Evolutionary conservation across 768 basidiomycete species (phyloP).

Genomic region (Collybiopsis luxurians): DNA sequence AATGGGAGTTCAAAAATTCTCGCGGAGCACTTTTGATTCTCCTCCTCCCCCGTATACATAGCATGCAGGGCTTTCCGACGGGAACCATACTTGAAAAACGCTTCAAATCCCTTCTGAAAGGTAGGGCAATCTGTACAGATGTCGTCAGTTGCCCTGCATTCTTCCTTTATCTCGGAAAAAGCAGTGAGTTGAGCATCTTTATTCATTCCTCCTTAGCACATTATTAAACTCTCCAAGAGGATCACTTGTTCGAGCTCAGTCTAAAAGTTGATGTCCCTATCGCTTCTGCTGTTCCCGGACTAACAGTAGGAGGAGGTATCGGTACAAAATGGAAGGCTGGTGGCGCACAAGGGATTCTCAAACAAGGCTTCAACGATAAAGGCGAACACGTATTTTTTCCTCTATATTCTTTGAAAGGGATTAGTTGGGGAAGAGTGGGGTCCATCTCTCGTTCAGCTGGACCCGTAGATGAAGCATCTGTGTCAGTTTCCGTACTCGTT

Average conservation of each 20-base stretch:
- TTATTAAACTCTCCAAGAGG: not conserved
- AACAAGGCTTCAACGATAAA: not conserved
- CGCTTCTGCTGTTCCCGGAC: not conserved
- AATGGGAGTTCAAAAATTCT: not conserved
- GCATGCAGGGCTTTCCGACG: conserved; percentile 2
- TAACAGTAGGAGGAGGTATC: not conserved
- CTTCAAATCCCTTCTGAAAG: not conserved
- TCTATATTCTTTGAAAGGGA: not conserved
- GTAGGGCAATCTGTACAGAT: not conserved
- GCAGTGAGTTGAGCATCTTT: not conserved
- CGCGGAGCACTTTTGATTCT: not conserved
- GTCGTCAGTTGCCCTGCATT: conserved; percentile 2
- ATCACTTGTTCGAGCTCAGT: not conserved
- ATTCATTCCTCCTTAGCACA: not conserved
- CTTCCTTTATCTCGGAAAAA: not conserved
- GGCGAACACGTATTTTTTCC: not conserved
- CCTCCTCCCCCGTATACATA: not conserved
- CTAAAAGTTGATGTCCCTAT: not conserved
- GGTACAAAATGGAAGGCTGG: not conserved
- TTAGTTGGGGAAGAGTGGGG: not conserved
- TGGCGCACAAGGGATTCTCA: not conserved
- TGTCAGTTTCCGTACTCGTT: not conserved
- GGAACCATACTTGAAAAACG: not conserved
- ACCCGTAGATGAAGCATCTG: not conserved
- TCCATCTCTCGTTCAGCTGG: not conserved